These are phyloP conservation scores for Saccharomyces hybrid DNA, from an alignment of 1,139 yeast genomes.

Conservation along the genomic window DNA sequence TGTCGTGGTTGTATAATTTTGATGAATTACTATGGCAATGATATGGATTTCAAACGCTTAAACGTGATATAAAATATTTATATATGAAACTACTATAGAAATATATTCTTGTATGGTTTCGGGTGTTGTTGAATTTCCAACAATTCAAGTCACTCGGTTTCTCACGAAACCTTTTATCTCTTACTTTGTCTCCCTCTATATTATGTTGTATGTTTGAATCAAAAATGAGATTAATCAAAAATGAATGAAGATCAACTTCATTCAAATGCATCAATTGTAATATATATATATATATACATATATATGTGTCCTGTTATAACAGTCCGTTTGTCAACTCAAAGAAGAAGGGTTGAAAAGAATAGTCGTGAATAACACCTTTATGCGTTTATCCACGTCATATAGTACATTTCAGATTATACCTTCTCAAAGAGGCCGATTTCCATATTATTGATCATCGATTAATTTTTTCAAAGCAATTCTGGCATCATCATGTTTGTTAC, in stretches of 20 bases:
- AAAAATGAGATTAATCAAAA: neutral
- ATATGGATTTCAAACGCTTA: constrained; percentile 20
- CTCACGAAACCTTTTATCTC: neutral
- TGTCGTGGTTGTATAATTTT: constrained; percentile 80
- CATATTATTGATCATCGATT: constrained; percentile 19
- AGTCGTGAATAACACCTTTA: neutral
- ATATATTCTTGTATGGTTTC: neutral
- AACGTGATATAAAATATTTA: neutral
- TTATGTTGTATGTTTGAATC: neutral
- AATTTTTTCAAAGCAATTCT: constrained; percentile 25
- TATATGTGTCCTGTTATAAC: too few relatives aligned
- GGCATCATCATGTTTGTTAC: constrained; percentile 25
- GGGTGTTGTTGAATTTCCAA: constrained; percentile 35
- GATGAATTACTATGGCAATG: constrained; percentile 56
- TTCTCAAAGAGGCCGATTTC: constrained; percentile 1
- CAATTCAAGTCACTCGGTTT: neutral
- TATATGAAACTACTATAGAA: neutral
- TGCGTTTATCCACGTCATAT: too few relatives aligned
- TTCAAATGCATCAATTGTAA: neutral
- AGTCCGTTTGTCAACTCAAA: neutral
- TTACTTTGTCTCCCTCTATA: neutral
- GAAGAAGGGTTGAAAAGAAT: neutral
- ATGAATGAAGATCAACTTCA: neutral
- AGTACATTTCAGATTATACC: neutral
- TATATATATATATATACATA: neutral